Evolutionary conservation across 176 grass and related monocot genomes (phyloP).

Genomic region (Phragmites australis): DNA sequence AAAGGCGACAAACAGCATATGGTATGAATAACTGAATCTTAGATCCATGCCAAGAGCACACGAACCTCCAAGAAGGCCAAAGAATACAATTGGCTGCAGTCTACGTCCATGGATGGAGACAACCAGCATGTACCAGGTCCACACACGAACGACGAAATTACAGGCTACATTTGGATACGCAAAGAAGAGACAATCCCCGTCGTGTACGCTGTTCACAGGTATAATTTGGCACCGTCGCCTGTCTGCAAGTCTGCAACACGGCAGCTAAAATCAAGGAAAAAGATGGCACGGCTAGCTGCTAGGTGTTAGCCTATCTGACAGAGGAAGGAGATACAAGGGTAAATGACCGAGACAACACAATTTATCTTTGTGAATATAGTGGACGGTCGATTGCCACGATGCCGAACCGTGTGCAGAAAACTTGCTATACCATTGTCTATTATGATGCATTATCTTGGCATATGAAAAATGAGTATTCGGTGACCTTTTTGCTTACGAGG

Average conservation of each 20-base stretch:
- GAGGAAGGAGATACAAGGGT: background rate
- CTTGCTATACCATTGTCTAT: background rate
- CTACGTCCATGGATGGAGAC: background rate
- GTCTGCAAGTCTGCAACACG: background rate
- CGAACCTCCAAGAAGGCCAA: background rate
- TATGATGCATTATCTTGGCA: background rate
- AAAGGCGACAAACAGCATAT: background rate
- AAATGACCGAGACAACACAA: background rate
- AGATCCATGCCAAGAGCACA: slow-evolving; percentile 6
- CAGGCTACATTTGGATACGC: background rate
- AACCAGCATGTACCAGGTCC: background rate
- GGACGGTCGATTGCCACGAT: slow-evolving; percentile 24
- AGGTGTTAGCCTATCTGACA: background rate
- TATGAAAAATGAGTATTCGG: too few relatives aligned
- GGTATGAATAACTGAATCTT: background rate
- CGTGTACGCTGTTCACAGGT: background rate
- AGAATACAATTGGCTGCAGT: background rate
- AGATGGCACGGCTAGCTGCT: background rate
- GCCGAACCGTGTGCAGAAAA: slow-evolving; percentile 25
- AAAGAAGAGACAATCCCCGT: background rate
- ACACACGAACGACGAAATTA: background rate
- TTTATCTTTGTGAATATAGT: background rate
- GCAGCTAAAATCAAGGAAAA: slow-evolving; percentile 17
- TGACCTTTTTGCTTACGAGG: too few relatives aligned
- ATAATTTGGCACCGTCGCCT: background rate